These are phyloP conservation scores for Pseudohalonectria lignicola DNA, from an alignment of 2,329 filamentous ascomycete genomes.

Conservation along the genomic window DNA sequence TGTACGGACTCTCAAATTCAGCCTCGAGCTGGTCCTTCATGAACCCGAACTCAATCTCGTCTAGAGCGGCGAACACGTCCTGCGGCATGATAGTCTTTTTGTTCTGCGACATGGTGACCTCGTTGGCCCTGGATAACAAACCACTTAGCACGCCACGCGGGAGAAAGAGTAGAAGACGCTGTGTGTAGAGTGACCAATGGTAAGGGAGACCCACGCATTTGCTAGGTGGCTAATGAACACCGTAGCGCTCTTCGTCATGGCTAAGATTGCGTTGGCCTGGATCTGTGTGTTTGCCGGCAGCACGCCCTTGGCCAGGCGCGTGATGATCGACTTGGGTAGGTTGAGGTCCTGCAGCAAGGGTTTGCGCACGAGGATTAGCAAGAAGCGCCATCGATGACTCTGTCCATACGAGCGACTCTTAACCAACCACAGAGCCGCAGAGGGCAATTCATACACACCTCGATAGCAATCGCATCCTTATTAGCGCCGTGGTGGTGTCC, in stretches of 20 bases:
- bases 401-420: no score
- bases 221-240: conserved; percentile 77
- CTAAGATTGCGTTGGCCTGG: conserved; percentile 69
- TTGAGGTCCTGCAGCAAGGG: conserved; percentile 49
- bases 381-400: background rate
- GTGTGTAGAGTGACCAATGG: no score
- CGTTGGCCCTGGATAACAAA: conserved; percentile 63
- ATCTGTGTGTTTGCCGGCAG: conserved; percentile 74
- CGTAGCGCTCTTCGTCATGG: conserved; percentile 70
- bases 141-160: no score
- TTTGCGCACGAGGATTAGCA: background rate
- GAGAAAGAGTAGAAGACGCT: no score
- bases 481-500: conserved; percentile 3
- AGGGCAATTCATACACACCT: conserved; percentile 27
- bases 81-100: conserved; percentile 70
- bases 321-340: conserved; percentile 72
- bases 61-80: conserved; percentile 67
- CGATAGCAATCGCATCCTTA: conserved; percentile 36
- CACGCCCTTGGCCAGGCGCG: conserved; percentile 67
- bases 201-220: conserved; percentile 46
- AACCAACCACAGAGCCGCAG: background rate
- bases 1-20: conserved; percentile 59
- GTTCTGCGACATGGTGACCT: conserved; percentile 51
- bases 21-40: conserved; percentile 57
- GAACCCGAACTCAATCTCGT: conserved; percentile 70